A percentile compares a stretch with the other conserved stretches of the same genome.
Conservation (phyloP, 257 asterid genomes). For the Ajuga chamaepitys region DNA sequence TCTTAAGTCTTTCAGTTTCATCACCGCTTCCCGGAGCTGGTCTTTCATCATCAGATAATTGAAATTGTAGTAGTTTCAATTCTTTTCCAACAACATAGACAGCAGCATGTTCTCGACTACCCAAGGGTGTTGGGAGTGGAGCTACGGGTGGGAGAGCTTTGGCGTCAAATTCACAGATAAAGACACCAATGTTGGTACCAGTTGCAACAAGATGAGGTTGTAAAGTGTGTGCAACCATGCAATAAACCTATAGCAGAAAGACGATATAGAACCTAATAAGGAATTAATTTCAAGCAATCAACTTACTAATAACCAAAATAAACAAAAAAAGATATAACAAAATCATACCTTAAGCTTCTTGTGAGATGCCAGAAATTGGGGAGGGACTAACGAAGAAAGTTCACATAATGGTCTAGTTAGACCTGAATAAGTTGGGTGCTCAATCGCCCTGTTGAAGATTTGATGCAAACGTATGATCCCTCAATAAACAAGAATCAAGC, state of each 20-base stretch:
- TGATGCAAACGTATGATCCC: slow-evolving; percentile 15
- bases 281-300: neutral
- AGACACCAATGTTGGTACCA: slow-evolving; percentile 88
- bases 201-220: slow-evolving; percentile 95
- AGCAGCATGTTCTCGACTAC: slow-evolving; percentile 77
- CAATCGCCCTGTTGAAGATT: slow-evolving; percentile 74
- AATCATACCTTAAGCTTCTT: slow-evolving; percentile 81
- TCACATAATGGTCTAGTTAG: slow-evolving; percentile 93
- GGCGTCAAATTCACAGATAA: slow-evolving; percentile 87
- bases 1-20: slow-evolving; percentile 66
- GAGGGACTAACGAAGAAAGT: slow-evolving; percentile 83
- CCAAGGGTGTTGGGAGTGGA: slow-evolving; percentile 74
- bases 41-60: slow-evolving; percentile 56
- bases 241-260: slow-evolving; percentile 48
- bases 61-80: slow-evolving; percentile 77
- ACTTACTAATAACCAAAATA: neutral
- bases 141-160: slow-evolving; percentile 89
- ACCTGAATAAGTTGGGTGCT: slow-evolving; percentile 91
- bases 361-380: slow-evolving; percentile 77
- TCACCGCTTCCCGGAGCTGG: slow-evolving; percentile 77
- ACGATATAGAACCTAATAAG: neutral
- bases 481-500: slow-evolving; percentile 6
- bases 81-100: slow-evolving; percentile 82
- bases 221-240: slow-evolving; percentile 88
- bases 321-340: neutral